Conservation (phyloP, 1,284 basidiomycete species). For the Wolfiporia cocos region DNA sequence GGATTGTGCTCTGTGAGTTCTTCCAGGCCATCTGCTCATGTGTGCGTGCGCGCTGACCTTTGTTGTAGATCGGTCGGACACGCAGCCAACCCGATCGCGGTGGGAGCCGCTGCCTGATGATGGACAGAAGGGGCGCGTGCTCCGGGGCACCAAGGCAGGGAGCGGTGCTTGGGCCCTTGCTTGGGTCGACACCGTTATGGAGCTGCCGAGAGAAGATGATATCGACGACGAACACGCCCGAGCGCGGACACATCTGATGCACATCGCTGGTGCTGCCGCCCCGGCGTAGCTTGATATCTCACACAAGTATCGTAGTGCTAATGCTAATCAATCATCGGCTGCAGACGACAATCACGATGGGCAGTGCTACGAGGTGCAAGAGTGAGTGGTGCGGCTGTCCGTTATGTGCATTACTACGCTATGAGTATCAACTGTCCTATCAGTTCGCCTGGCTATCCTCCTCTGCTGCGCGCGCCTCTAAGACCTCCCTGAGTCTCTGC, state of each 20-base stretch:
- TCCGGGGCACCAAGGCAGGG: conserved; percentile 69
- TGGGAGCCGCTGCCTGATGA: conserved; percentile 53
- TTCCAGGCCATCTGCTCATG: conserved; percentile 6
- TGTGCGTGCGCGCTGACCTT: conserved; percentile 3
- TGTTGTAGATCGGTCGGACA: conserved; percentile 57
- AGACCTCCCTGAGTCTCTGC: conserved; percentile 33
- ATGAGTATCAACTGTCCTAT: no score
- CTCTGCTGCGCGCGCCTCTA: conserved; percentile 21
- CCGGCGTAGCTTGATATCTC: no score
- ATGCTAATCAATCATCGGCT: no score
- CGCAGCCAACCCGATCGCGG: conserved; percentile 59
- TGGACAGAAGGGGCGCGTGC: conserved; percentile 35
- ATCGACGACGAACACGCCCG: background rate
- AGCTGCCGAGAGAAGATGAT: conserved; percentile 20
- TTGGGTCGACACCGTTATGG: conserved; percentile 72
- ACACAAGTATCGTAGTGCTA: no score
- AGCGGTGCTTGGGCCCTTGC: conserved; percentile 74
- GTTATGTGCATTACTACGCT: no score
- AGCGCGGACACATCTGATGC: background rate
- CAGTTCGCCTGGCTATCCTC: no score
- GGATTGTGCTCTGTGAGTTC: conserved; percentile 58
- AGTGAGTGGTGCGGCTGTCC: no score
- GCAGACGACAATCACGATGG: no score
- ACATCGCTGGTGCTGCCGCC: no score
- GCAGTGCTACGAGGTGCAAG: no score